phyloP scores from a whole-genome alignment of 441 rosid species.

The Aleurites moluccanus region DNA sequence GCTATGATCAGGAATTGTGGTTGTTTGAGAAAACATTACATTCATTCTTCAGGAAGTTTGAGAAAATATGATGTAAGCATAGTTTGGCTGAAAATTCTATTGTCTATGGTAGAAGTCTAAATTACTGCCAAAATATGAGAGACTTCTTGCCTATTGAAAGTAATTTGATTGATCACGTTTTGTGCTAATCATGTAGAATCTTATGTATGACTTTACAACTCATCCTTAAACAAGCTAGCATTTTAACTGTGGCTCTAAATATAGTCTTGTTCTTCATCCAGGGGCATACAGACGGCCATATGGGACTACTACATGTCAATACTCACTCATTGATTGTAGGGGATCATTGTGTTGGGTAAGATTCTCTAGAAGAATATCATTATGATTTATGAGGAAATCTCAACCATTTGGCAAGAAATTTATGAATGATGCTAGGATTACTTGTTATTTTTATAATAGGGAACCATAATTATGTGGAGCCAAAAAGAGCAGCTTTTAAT shows the following conservation, averaged over 20 bases:
- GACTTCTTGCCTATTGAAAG: background rate
- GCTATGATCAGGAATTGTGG: background rate
- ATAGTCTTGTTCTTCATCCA: conserved; percentile 35
- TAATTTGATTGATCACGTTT: background rate
- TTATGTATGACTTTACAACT: background rate
- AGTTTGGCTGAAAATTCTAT: background rate
- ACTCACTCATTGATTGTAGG: conserved; percentile 78
- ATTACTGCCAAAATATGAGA: background rate
- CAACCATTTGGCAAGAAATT: background rate
- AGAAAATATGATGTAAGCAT: background rate
- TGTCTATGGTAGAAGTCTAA: background rate
- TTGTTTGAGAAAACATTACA: background rate
- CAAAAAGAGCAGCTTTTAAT: background rate
- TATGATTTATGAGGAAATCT: background rate
- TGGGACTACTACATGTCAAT: conserved; percentile 63
- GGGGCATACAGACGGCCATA: conserved; percentile 97
- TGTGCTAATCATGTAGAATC: background rate
- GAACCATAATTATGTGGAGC: background rate
- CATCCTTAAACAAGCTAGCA: background rate
- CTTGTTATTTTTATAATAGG: conserved; percentile 2
- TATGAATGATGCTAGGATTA: conserved; percentile 1
- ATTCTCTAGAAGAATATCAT: conserved; percentile 18
- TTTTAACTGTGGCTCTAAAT: conserved; percentile 7
- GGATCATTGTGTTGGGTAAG: conserved; percentile 96
- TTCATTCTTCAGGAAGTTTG: background rate